Conservation (phyloP, 306 rosid species). For the Arachis stenosperma region DNA sequence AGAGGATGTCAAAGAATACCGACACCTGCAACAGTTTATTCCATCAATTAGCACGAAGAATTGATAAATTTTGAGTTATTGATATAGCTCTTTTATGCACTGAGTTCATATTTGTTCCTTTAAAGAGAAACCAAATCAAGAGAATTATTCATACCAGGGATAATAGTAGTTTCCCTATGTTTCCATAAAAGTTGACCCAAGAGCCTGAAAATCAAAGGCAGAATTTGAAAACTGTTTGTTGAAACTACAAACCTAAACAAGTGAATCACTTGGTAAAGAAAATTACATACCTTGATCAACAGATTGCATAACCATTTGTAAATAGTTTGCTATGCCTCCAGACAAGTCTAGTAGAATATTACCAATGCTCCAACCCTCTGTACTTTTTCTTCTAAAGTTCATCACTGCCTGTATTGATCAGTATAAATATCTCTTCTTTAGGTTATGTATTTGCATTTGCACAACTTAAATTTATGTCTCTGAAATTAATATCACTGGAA, state of each 20-base stretch:
- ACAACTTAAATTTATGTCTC: background rate
- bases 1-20: conserved; percentile 73
- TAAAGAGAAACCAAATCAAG: conserved; percentile 15
- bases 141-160: conserved; percentile 64
- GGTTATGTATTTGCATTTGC: conserved; percentile 20
- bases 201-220: conserved; percentile 62
- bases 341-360: conserved; percentile 76
- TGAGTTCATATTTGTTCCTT: background rate
- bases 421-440: background rate
- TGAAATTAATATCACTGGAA: background rate
- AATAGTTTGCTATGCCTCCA: conserved; percentile 76
- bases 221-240: conserved; percentile 24
- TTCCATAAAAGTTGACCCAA: conserved; percentile 87
- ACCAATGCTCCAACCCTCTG: conserved; percentile 86
- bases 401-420: conserved; percentile 59
- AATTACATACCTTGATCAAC: conserved; percentile 73
- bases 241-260: background rate
- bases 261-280: background rate
- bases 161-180: conserved; percentile 76
- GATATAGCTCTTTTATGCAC: too few species aligned
- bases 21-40: conserved; percentile 62
- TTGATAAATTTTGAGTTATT: background rate
- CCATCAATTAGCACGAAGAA: background rate
- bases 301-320: conserved; percentile 84
- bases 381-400: conserved; percentile 82